Conservation (phyloP, 2,329 filamentous ascomycete genomes). For the Epichloe scottii region DNA sequence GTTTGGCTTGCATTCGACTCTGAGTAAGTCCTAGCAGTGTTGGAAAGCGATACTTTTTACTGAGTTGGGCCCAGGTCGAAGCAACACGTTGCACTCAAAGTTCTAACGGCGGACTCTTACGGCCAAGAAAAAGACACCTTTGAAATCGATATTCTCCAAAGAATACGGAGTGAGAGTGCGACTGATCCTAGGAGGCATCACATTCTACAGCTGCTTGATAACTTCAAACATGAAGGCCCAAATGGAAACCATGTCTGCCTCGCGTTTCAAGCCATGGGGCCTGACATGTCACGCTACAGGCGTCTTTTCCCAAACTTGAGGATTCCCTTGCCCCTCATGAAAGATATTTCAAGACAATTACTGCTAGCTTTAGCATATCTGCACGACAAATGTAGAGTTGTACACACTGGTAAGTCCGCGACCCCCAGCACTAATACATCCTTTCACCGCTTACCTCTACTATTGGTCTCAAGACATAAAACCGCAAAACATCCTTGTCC, state of each 20-base stretch:
- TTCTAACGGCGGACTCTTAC: conserved; percentile 13
- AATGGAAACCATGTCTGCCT: conserved; percentile 20
- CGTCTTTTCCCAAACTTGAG: conserved; percentile 1
- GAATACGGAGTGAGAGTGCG: conserved; percentile 8
- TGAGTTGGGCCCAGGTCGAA: conserved; percentile 1
- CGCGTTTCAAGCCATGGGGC: conserved; percentile 19
- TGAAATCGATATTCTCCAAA: conserved; percentile 11
- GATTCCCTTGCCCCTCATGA: conserved; percentile 9
- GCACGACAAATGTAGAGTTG: conserved; percentile 11
- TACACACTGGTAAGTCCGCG: conserved; percentile 11
- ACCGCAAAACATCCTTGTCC: conserved; percentile 14
- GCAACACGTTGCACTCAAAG: conserved; percentile 16
- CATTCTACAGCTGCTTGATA: conserved; percentile 12
- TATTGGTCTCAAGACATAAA: conserved; percentile 12
- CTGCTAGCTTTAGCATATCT: conserved; percentile 10
- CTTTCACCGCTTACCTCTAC: not conserved
- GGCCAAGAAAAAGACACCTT: conserved; percentile 7
- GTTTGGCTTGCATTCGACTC: conserved; percentile 14
- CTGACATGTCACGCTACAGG: conserved; percentile 10
- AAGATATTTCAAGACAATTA: conserved; percentile 10
- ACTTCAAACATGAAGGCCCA: conserved; percentile 17
- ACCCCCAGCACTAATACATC: not conserved
- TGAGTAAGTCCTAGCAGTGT: conserved; percentile 6
- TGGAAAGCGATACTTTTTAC: not conserved
- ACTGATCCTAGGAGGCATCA: conserved; percentile 7